Conservation (phyloP, 75 land plant species). For the Larix kaempferi region DNA sequence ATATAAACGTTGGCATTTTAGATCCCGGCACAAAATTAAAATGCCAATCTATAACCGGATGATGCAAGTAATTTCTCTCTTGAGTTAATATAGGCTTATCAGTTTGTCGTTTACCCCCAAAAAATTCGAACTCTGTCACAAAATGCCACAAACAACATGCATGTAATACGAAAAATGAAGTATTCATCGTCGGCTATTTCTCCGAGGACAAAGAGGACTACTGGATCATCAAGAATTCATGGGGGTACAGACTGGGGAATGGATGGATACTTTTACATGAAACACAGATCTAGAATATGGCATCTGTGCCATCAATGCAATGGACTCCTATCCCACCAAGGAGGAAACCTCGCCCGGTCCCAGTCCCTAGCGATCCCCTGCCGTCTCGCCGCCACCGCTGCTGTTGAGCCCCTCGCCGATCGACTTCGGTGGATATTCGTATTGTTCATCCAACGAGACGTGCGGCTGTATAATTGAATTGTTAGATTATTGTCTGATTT, state of each 20-base stretch:
- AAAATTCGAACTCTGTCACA: no score
- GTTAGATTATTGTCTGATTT: constrained; percentile 25
- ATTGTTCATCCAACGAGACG: constrained; percentile 40
- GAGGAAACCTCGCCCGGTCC: no score
- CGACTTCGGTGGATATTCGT: constrained; percentile 36
- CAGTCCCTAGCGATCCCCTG: constrained; percentile 14
- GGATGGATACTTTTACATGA: constrained; percentile 41
- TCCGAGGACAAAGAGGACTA: constrained; percentile 32
- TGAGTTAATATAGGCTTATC: no score
- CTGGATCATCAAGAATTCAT: constrained; percentile 69
- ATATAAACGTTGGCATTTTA: no score
- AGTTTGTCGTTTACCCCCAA: no score
- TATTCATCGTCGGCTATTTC: constrained; percentile 51
- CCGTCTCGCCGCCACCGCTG: constrained; percentile 8
- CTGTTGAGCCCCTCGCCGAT: constrained; percentile 29
- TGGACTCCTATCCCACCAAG: constrained; percentile 67
- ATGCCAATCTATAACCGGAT: no score
- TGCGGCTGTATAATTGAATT: constrained; percentile 48
- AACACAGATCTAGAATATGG: constrained; percentile 23
- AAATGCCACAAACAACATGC: no score
- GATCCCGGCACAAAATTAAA: no score
- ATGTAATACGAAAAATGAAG: constrained; percentile 14
- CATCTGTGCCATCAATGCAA: constrained; percentile 41
- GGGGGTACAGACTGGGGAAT: constrained; percentile 66
- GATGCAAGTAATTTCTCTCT: no score